Base-by-base conservation (phyloP, 1,139 yeast genomes). In the Magnusiomyces tetraspermus region DNA sequence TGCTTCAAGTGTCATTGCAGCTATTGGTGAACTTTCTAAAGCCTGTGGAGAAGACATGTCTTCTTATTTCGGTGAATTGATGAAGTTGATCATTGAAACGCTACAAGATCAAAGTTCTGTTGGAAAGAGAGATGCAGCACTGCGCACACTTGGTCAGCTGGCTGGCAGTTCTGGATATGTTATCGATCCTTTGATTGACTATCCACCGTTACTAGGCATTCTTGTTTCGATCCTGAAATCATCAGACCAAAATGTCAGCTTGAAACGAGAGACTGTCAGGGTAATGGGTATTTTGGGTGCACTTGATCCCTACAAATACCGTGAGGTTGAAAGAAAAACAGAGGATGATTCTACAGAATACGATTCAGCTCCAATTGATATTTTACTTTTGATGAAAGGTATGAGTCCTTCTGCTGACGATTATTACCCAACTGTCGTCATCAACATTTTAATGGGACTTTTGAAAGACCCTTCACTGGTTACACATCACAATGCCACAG, bases 281-380 rank as follows among this genome's bases (percentile, higher is more conserved):
- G 71, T 92, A 23, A 72, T 92, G 57, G 99, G 99, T 63, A 89
- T 90, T 41, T 72, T 94, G 46, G 99, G 99, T 55, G 98, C 98
- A 0, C 73, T 94, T 51, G 98, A 94, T 68, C 99, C 99, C 1
- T 92, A 90, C 66, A 89, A 87, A 63, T 94, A 89, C 61, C 80
- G 96, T 52, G 96, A 88, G 63, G 89, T 90, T 10, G 97, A 90
- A 63, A 83, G 87, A 56, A 77, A 76, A 17, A 63, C 66, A n/a
- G 71, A 73, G 3, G 77, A 76, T 50, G 76, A 75, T 26, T 79
- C 86, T 0, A 84, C 82, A 0, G 95, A 85, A 58, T 92, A 86
- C 59, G 86, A 84, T 63, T 86, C 90, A 0, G 92, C 96, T 1
- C 86, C 97, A 0, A 80, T 89, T 10, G 98, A 94, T 64, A 87